A percentile compares a stretch with the other conserved stretches of the same genome.
These are phyloP conservation scores for Amoeboaphelidium protococcarum DNA, from an alignment of 371 early-diverging fungal genomes.

Conservation along the genomic window DNA sequence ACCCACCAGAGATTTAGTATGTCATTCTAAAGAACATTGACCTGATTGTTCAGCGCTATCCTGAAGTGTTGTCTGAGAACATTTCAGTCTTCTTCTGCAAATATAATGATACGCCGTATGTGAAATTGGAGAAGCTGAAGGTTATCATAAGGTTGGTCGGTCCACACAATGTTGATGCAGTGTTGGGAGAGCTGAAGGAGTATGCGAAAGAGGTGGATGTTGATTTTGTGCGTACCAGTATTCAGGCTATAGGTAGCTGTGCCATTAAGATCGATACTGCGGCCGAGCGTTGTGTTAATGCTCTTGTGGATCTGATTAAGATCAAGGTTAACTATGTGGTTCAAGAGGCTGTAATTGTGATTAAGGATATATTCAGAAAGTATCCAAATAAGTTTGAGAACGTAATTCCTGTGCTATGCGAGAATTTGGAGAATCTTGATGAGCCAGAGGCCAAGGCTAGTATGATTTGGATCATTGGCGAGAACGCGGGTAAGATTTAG, in stretches of 20 bases:
- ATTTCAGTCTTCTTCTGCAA: slow-evolving; percentile 81
- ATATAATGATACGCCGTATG: slow-evolving; percentile 88
- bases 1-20: slow-evolving; percentile 74
- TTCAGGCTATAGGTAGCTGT: slow-evolving; percentile 67
- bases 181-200: slow-evolving; percentile 73
- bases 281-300: slow-evolving; percentile 57
- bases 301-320: slow-evolving; percentile 52
- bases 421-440: slow-evolving; percentile 19
- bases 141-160: slow-evolving; percentile 56
- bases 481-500: slow-evolving; percentile 8
- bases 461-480: slow-evolving; percentile 28
- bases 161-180: slow-evolving; percentile 45
- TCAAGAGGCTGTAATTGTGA: slow-evolving; percentile 73
- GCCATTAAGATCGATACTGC: slow-evolving; percentile 64
- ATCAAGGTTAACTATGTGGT: slow-evolving; percentile 79
- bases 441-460: slow-evolving; percentile 23
- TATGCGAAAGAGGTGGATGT: slow-evolving; percentile 83
- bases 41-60: slow-evolving; percentile 51
- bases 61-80: slow-evolving; percentile 52
- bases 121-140: slow-evolving; percentile 74
- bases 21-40: slow-evolving; percentile 72
- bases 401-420: slow-evolving; percentile 33
- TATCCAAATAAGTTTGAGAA: slow-evolving; percentile 80
- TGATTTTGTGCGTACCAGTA: slow-evolving; percentile 76
- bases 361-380: slow-evolving; percentile 81